These are phyloP conservation scores for Hemileccinum impolitum DNA, from an alignment of 768 basidiomycete genomes.

Conservation along the genomic window DNA sequence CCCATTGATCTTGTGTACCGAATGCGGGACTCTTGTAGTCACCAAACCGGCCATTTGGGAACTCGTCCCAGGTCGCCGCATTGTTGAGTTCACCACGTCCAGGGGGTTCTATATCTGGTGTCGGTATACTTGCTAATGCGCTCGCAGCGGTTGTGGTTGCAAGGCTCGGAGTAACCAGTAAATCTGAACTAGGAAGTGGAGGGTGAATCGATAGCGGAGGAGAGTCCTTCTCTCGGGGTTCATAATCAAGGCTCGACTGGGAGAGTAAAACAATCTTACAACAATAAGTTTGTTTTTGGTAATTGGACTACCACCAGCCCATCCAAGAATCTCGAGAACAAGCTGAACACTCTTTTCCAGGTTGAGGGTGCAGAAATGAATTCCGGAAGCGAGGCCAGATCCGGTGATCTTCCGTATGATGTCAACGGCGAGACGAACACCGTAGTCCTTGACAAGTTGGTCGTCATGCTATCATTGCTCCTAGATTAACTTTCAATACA, in stretches of 20 bases:
- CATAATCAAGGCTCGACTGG: neutral
- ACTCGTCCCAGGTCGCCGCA: slow-evolving; percentile 88
- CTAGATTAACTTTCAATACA: neutral
- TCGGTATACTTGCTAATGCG: slow-evolving; percentile 48
- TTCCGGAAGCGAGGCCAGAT: slow-evolving; percentile 60
- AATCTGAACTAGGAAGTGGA: slow-evolving; percentile 28
- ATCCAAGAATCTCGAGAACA: slow-evolving; percentile 75
- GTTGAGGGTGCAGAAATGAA: slow-evolving; percentile 96
- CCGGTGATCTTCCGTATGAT: slow-evolving; percentile 65
- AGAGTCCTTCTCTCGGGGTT: slow-evolving; percentile 36
- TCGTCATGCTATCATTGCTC: slow-evolving; percentile 73
- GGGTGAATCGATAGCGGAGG: slow-evolving; percentile 32
- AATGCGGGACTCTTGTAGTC: slow-evolving; percentile 97
- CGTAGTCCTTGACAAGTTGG: slow-evolving; percentile 90
- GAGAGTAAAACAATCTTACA: slow-evolving; percentile 36
- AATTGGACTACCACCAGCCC: slow-evolving; percentile 50
- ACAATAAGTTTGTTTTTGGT: slow-evolving; percentile 64
- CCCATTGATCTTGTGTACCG: slow-evolving; percentile 78
- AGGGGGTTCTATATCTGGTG: slow-evolving; percentile 47
- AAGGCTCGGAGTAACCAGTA: slow-evolving; percentile 59
- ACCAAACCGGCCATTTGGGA: slow-evolving; percentile 97
- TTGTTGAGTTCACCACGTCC: slow-evolving; percentile 74
- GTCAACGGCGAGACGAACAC: slow-evolving; percentile 78
- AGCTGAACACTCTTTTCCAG: slow-evolving; percentile 92
- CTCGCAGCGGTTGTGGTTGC: slow-evolving; percentile 64